Base-by-base conservation (phyloP, 2,329 filamentous ascomycete species). In the Phialophora tarda region DNA sequence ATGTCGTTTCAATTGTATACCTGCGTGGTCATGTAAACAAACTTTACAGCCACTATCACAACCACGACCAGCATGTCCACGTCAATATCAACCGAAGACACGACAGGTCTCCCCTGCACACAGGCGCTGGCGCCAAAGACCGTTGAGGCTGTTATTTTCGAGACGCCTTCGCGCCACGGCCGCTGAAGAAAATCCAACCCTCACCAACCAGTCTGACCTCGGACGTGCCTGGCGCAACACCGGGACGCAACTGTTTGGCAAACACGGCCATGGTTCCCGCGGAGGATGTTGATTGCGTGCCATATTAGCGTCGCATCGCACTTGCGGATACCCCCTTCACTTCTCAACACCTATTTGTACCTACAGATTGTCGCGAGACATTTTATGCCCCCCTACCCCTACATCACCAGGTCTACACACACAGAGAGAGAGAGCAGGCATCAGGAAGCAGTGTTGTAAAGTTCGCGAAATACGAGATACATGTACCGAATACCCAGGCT, bases 101-200 rank as follows among this genome's bases (percentile, higher is more conserved):
- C n/a, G 28, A 55, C 47, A 28, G 41, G 21, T 10, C 17, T 14
- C 55, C 12, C 28, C 28, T 34, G 26, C n/a, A 11, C 24, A 41
- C n/a, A n/a, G 38, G 48, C 60, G 64, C 64, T n/a, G 59, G 59
- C 64, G 60, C 64, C 59, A 4, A 24, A 59, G 34, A 34, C 28
- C 3, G 53, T 28, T 3, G 64, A 66, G 54, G 60, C 58, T 48
- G 50, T 66, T n/a, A 63, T 66, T 41, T 66, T 54, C 55, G 48
- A 62, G 21, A 66, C 48, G 55, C 64, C 64, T 32, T 66, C 64
- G 26, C 59, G 59, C 14, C 28, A 58, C 12, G 53, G 24, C 12
- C 63, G 32, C 23, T 65, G 59, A 62, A 56, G 23, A 12, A 5
- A 21, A 23, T 7, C 41, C 24, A 48, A 21, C 26, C 4, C 38